Evolutionary conservation across 1,139 yeast species (phyloP).

Genomic region (Arxiozyma slooffiae): DNA sequence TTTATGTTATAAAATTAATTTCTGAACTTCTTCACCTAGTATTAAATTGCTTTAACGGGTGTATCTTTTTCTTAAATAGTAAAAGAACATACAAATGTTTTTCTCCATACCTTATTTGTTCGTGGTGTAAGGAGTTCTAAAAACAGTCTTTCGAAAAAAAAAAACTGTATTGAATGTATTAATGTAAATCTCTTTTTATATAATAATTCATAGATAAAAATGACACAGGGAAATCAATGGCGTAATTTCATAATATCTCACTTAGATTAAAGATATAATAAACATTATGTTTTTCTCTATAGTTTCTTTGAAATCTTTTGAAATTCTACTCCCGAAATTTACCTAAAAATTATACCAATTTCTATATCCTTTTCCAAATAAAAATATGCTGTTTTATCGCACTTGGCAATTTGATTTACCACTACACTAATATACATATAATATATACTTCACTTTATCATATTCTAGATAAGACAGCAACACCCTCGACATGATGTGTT

Average conservation of each 20-base stretch:
- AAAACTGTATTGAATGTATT: no score
- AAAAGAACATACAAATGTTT: not conserved
- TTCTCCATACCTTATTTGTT: not conserved
- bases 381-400: not conserved
- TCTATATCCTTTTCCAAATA: no score
- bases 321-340: not conserved
- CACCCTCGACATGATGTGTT: slow-evolving; percentile 94
- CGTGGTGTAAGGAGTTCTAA: not conserved
- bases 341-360: no score
- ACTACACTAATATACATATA: not conserved
- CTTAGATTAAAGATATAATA: no score
- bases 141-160: not conserved
- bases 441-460: slow-evolving; percentile 5
- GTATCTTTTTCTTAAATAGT: not conserved
- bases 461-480: slow-evolving; percentile 57
- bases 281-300: no score
- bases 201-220: no score
- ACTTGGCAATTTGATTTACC: not conserved
- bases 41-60: no score
- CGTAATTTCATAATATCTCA: no score
- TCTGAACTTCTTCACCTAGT: not conserved
- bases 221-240: no score
- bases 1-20: no score
- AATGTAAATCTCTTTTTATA: no score
- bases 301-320: no score